Percentiles rank a stretch among this genome's conserved stretches.
These are phyloP conservation scores for Myxozyma neglecta DNA, from an alignment of 805 yeast genomes.

Conservation along the genomic window DNA sequence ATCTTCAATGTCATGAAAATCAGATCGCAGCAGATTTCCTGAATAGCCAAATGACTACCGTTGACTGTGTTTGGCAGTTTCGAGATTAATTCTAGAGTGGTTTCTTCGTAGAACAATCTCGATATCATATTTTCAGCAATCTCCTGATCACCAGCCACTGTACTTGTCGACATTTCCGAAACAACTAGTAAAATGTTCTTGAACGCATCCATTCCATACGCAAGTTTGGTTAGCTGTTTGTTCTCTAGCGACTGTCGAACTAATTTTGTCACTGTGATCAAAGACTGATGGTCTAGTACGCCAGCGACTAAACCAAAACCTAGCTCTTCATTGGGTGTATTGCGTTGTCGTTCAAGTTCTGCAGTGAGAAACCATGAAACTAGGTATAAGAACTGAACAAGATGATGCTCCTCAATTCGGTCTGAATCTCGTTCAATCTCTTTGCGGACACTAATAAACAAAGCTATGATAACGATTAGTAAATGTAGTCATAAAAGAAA, in stretches of 20 bases:
- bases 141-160: slow-evolving; percentile 50
- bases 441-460: slow-evolving; percentile 55
- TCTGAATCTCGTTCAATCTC: slow-evolving; percentile 47
- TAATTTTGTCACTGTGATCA: slow-evolving; percentile 52
- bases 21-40: slow-evolving; percentile 61
- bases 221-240: slow-evolving; percentile 47
- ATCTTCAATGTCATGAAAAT: slow-evolving; percentile 65
- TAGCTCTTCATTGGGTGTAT: slow-evolving; percentile 15
- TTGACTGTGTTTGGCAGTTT: slow-evolving; percentile 63
- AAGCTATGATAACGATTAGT: slow-evolving; percentile 33
- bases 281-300: slow-evolving; percentile 61
- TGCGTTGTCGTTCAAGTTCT: slow-evolving; percentile 47
- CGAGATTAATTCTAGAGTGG: slow-evolving; percentile 55
- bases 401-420: slow-evolving; percentile 35
- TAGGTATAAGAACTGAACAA: slow-evolving; percentile 56
- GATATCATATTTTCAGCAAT: slow-evolving; percentile 61
- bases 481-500: background rate
- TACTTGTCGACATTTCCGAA: slow-evolving; percentile 45
- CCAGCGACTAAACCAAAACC: slow-evolving; percentile 42
- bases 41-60: slow-evolving; percentile 58
- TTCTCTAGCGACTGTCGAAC: slow-evolving; percentile 42
- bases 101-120: slow-evolving; percentile 68
- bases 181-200: slow-evolving; percentile 52
- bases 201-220: slow-evolving; percentile 68
- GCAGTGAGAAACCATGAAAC: slow-evolving; percentile 75